Evolutionary conservation across 345 rosid species (phyloP).

Genomic region (Isatis tinctoria): DNA sequence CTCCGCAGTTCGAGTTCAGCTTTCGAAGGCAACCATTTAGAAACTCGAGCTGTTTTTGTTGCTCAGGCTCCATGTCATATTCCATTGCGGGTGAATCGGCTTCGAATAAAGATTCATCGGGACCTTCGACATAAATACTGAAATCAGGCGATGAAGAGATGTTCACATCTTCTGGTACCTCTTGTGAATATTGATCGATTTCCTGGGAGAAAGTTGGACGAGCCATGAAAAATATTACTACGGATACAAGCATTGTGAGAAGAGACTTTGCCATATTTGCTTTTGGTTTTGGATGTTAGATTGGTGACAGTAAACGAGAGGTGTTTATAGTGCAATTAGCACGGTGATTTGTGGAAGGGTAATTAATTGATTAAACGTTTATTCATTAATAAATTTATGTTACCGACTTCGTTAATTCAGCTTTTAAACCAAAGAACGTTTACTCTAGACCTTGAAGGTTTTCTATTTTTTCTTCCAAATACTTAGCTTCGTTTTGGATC

Average conservation of each 20-base stretch:
- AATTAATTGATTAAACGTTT: background rate
- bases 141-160: background rate
- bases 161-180: background rate
- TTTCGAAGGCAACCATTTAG: background rate
- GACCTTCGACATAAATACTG: background rate
- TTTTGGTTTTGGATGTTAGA: background rate
- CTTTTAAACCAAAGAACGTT: background rate
- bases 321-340: background rate
- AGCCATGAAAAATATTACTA: background rate
- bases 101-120: background rate
- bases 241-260: background rate
- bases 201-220: background rate
- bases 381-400: background rate
- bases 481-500: background rate
- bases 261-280: constrained; percentile 16
- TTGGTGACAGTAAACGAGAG: background rate
- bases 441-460: background rate
- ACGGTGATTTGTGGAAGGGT: background rate
- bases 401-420: background rate
- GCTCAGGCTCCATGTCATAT: background rate
- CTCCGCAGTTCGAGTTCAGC: background rate
- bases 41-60: background rate
- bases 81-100: background rate
- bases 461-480: background rate
- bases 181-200: background rate